Base-by-base conservation (phyloP, 495 filamentous ascomycete species). In the Tuber microsphaerosporum region DNA sequence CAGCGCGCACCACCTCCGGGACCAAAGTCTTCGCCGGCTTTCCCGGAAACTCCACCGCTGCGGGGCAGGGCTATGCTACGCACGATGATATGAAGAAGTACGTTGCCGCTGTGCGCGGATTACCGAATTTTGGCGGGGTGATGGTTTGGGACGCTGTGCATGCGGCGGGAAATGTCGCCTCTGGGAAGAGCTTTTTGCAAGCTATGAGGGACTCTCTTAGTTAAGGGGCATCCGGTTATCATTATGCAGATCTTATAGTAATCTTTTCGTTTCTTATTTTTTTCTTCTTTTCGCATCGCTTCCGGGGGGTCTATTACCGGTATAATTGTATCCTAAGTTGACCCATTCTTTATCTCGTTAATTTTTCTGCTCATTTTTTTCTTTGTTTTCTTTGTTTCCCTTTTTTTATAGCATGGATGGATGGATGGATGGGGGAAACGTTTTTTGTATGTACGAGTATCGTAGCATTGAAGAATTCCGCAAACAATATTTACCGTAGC, bases 61-160 rank as follows among this genome's bases (percentile, higher is more conserved):
- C 77, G 0, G 71, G 51, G 1, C 76, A 82, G 0, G 86, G 81
- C 74, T 90, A 89, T 79, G 78, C 90, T 17, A 83, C 84, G 1
- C 85, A 87, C 0, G 78, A 79, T 0, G 86, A 91, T 74, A 87
- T 85, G 26, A 79, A 83, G 48, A 78, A 81, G 26, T 74, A 93
- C 71, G 84, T 90, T 42, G 73, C 84, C 1, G 83, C 84, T 48
- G 90, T 88, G 80, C 85, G 87, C 77, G 84, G 78, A 34, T 77
- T 84, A n/a, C 71, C 84, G 7, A 85, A 84, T 8, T 93, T 93
- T 76, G 91, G 90, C 72, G 91, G 91, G 82, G 85, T 92, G 22
- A 90, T 91, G 88, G 78, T 93, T 14, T 93, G 90, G 89, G 91
- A 93, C 61, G 91, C 91, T 9, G 89, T 89, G 0, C 84, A 84